A percentile compares a stretch with the other conserved stretches of the same genome.
Evolutionary conservation across 805 yeast genomes (phyloP).

Genomic region (Jamesozyma piceae): DNA sequence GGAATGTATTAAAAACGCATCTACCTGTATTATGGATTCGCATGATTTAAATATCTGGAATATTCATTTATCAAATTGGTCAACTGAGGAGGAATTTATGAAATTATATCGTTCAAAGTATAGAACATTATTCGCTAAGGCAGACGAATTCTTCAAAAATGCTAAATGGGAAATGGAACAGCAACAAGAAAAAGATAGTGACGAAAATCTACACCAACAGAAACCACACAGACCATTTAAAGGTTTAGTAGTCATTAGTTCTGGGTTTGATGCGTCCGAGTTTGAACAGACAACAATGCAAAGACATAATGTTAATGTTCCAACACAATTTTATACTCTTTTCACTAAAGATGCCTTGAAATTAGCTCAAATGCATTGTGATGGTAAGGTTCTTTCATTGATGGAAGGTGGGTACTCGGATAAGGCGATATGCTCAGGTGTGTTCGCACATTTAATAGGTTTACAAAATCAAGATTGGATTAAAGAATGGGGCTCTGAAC

Average conservation of each 20-base stretch:
- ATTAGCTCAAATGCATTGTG: slow-evolving; percentile 52
- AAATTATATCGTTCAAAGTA: slow-evolving; percentile 52
- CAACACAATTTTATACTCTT: slow-evolving; percentile 64
- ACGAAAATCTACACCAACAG: not conserved
- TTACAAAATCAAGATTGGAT: slow-evolving; percentile 51
- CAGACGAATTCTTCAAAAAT: slow-evolving; percentile 50
- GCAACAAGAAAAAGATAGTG: slow-evolving; percentile 9
- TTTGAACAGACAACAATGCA: slow-evolving; percentile 79
- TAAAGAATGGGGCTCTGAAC: slow-evolving; percentile 52
- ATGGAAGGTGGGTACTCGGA: slow-evolving; percentile 85
- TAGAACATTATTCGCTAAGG: slow-evolving; percentile 51
- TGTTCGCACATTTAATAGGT: slow-evolving; percentile 70
- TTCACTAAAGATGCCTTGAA: slow-evolving; percentile 67
- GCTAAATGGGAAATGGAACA: slow-evolving; percentile 39
- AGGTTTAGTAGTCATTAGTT: slow-evolving; percentile 62
- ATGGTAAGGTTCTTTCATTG: slow-evolving; percentile 56
- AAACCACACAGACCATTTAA: slow-evolving; percentile 34
- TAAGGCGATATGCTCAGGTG: slow-evolving; percentile 70
- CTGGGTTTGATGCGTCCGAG: slow-evolving; percentile 85
- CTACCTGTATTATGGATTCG: slow-evolving; percentile 63
- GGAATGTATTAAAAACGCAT: slow-evolving; percentile 63
- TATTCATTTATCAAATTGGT: slow-evolving; percentile 64
- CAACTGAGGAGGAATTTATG: slow-evolving; percentile 54
- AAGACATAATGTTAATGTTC: slow-evolving; percentile 71
- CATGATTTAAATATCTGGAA: slow-evolving; percentile 79